Base-by-base conservation (phyloP, 2,329 filamentous ascomycete species). In the Aspergillus fischeri region DNA sequence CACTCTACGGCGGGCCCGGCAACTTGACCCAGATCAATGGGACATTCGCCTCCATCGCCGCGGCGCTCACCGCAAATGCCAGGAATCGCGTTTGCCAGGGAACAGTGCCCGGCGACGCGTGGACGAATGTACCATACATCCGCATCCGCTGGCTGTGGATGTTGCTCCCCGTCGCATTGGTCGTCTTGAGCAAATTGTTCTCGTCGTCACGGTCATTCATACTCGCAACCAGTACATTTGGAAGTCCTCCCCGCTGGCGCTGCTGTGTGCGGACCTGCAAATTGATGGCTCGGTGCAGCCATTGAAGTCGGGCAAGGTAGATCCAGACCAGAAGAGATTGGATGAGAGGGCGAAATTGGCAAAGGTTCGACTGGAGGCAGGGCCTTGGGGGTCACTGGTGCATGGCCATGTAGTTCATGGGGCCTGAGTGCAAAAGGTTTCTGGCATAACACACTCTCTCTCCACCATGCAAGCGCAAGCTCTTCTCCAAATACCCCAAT, bases 151-250 rank as follows among this genome's bases (percentile, higher is more conserved):
- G 66, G 67, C 44, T 49, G 5, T 69, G 66, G 67, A 52, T 69
- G 52, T 59, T 59, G 24, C 55, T 68, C 0, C 66, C 66, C 0
- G 56, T 59, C 24, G 52, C 20, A 1, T 47, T 68, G 44, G 58
- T 67, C 20, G 62, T 58, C 8, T 73, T 89, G 28, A 87, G 81
- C 2, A 65, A 66, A 27, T 47, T 60, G 27, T 80, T 80, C 60
- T 78, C 53, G 69, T 73, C 65, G 83, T 80, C 8, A 87, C 65
- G 1, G 55, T 68, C 3, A 25, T 64, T 6, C 62, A 66, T 42
- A 68, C 66, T 10, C 48, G 62, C 1, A 61, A 65, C 28, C 65
- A 67, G 32, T 65, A 64, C 35, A 66, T 68, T 35, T 68, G 64
- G 66, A 68, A 68, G 49, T 65, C 63, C 0, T 65, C 63, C 2